Conservation (phyloP, 805 yeast species). For the Candida lessepsii region DNA sequence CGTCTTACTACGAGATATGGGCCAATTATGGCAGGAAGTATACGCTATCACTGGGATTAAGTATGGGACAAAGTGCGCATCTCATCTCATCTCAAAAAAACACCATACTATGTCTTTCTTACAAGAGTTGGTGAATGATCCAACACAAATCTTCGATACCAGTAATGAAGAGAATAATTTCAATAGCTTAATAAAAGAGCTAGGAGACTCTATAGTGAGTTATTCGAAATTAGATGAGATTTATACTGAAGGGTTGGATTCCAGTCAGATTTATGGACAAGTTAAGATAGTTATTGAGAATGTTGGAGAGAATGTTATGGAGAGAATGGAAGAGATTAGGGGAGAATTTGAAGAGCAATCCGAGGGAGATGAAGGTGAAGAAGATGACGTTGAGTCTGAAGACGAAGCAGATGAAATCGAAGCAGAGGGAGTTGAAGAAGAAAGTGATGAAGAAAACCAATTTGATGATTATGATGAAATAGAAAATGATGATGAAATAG, state of each 20-base stretch:
- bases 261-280: constrained; percentile 93
- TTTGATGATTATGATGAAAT: constrained; percentile 9
- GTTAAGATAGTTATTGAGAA: constrained; percentile 81
- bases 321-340: constrained; percentile 52
- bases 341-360: constrained; percentile 24
- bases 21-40: no score
- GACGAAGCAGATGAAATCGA: constrained; percentile 13
- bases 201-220: constrained; percentile 56
- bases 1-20: no score
- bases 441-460: constrained; percentile 22
- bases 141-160: constrained; percentile 14
- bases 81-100: constrained; percentile 16
- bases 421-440: no score
- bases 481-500: constrained; percentile 31
- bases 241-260: constrained; percentile 80
- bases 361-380: constrained; percentile 15
- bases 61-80: constrained; percentile 8
- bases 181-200: constrained; percentile 41
- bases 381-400: constrained; percentile 21
- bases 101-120: constrained; percentile 9
- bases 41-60: no score
- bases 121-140: constrained; percentile 15
- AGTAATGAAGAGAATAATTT: constrained; percentile 16
- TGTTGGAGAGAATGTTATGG: constrained; percentile 62
- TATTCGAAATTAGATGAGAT: constrained; percentile 76